A percentile compares a stretch with the other conserved stretches of the same genome.
Conservation (phyloP, 179 eudicot species). For the Nepenthes alata region DNA sequence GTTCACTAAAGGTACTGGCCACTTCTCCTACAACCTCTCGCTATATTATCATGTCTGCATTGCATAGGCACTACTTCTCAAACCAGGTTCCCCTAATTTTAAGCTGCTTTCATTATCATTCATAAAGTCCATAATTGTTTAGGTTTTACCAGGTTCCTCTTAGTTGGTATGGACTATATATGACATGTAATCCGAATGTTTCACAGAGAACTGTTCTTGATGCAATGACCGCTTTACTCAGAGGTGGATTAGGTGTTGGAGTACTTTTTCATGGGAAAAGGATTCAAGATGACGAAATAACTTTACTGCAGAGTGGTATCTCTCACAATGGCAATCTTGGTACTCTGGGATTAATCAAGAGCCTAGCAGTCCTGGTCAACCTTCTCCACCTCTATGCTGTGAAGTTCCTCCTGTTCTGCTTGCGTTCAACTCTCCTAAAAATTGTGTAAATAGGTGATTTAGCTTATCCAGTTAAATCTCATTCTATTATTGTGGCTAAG, state of each 20-base stretch:
- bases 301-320: slow-evolving; percentile 67
- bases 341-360: slow-evolving; percentile 67
- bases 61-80: neutral
- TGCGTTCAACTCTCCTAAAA: slow-evolving; percentile 29
- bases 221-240: slow-evolving; percentile 63
- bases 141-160: too few species aligned
- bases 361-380: slow-evolving; percentile 39
- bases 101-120: neutral
- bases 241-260: slow-evolving; percentile 71
- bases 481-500: too few species aligned
- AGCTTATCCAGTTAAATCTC: neutral
- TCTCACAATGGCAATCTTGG: slow-evolving; percentile 49
- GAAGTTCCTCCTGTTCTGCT: slow-evolving; percentile 30
- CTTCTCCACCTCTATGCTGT: slow-evolving; percentile 27
- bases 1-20: slow-evolving; percentile 68
- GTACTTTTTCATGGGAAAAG: slow-evolving; percentile 80
- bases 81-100: too few species aligned
- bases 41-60: neutral
- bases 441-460: slow-evolving; percentile 24
- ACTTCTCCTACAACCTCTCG: neutral
- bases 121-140: neutral
- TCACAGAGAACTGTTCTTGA: slow-evolving; percentile 79
- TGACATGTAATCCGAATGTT: neutral
- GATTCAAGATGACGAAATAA: slow-evolving; percentile 74
- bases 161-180: neutral